A percentile compares a stretch with the other conserved stretches of the same genome.
phyloP scores from a whole-genome alignment of 2,329 filamentous ascomycete species.

The Sporothrix protearum region DNA sequence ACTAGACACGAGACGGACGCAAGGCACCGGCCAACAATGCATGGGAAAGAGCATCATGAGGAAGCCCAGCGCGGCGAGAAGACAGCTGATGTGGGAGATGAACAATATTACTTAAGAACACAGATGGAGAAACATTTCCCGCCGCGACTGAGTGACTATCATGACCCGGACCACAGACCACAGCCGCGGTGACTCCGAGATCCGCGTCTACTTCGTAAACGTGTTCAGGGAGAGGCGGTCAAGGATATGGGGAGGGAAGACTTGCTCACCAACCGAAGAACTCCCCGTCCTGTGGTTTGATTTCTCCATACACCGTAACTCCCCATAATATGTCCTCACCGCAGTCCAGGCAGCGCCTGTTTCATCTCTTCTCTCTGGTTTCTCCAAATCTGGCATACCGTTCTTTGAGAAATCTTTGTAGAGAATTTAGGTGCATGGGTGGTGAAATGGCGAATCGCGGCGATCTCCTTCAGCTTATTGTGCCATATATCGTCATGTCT shows the following conservation, averaged over 20 bases:
- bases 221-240: constrained; percentile 9
- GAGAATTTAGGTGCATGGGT: background rate
- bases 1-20: background rate
- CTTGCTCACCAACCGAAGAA: background rate
- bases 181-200: background rate
- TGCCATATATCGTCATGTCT: too few relatives aligned
- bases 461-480: background rate
- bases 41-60: background rate
- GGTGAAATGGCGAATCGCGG: background rate
- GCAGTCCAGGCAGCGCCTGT: background rate
- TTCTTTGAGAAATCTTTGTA: background rate
- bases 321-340: background rate
- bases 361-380: background rate
- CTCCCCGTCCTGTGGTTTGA: background rate
- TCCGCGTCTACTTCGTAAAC: background rate
- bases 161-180: background rate
- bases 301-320: background rate
- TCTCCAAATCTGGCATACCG: constrained; percentile 5
- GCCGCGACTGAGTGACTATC: background rate
- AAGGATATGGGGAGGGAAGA: background rate
- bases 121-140: background rate
- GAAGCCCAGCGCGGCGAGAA: background rate
- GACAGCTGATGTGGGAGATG: background rate
- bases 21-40: background rate
- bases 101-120: background rate